These are phyloP conservation scores for Suhomyces wounanorum DNA, from an alignment of 1,139 yeast species.

Conservation along the genomic window DNA sequence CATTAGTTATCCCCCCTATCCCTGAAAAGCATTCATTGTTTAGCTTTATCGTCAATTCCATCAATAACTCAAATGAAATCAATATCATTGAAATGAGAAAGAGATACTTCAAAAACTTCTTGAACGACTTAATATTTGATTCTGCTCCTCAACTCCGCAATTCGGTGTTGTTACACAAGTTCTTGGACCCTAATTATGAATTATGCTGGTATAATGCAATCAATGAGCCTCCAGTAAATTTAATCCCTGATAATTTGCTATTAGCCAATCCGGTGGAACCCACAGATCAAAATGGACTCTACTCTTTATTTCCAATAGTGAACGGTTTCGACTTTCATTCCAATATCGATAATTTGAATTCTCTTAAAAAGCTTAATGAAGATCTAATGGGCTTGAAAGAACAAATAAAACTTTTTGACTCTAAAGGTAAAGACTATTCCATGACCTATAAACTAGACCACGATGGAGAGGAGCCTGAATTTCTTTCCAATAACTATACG, in stretches of 20 bases:
- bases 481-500: slow-evolving; percentile 10
- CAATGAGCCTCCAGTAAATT: slow-evolving; percentile 47
- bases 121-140: slow-evolving; percentile 38
- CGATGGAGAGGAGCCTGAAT: slow-evolving; percentile 10
- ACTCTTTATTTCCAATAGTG: slow-evolving; percentile 42
- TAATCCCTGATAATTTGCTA: slow-evolving; percentile 42
- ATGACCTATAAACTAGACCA: slow-evolving; percentile 11
- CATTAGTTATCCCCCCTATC: slow-evolving; percentile 55
- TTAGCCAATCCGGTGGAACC: slow-evolving; percentile 50
- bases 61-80: slow-evolving; percentile 40
- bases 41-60: slow-evolving; percentile 42
- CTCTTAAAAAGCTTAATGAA: slow-evolving; percentile 38
- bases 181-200: slow-evolving; percentile 52
- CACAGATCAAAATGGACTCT: slow-evolving; percentile 48
- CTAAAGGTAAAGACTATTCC: slow-evolving; percentile 24
- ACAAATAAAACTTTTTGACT: slow-evolving; percentile 37
- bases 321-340: slow-evolving; percentile 39
- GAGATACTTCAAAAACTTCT: slow-evolving; percentile 40
- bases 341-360: slow-evolving; percentile 34
- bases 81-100: slow-evolving; percentile 45
- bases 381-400: slow-evolving; percentile 38
- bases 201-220: slow-evolving; percentile 50
- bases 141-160: slow-evolving; percentile 28
- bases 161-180: slow-evolving; percentile 42
- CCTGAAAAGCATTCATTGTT: slow-evolving; percentile 59